These are phyloP conservation scores for Pythium dissotocum DNA, from an alignment of 352 stramenopile genomes.

Conservation along the genomic window DNA sequence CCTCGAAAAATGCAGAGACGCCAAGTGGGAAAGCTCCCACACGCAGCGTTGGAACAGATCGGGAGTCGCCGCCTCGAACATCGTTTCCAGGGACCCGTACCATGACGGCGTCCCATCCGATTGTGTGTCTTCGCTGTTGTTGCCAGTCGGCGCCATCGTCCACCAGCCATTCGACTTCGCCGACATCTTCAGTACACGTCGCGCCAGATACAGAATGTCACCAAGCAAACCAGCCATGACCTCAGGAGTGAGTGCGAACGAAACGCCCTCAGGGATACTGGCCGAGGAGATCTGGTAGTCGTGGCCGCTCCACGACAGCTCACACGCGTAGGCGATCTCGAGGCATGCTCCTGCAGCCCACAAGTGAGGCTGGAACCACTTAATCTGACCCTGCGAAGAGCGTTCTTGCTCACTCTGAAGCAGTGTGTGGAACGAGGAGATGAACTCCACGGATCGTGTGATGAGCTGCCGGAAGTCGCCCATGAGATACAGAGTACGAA, in stretches of 20 bases:
- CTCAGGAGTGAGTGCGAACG: conserved; percentile 54
- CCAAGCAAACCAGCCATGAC: conserved; percentile 64
- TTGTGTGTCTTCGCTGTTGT: not conserved
- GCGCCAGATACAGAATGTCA: conserved; percentile 72
- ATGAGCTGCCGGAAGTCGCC: conserved; percentile 65
- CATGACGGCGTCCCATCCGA: conserved; percentile 26
- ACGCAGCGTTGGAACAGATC: conserved; percentile 54
- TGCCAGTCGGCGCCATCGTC: conserved; percentile 3
- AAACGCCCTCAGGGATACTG: conserved; percentile 41
- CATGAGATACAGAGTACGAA: conserved; percentile 76
- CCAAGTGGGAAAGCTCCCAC: conserved; percentile 72
- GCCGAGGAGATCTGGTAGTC: conserved; percentile 58
- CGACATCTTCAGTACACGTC: conserved; percentile 57
- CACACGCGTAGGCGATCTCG: conserved; percentile 75
- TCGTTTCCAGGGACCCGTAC: conserved; percentile 53
- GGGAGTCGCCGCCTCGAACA: conserved; percentile 34
- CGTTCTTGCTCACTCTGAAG: conserved; percentile 35
- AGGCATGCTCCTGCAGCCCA: conserved; percentile 77
- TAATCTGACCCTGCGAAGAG: conserved; percentile 13
- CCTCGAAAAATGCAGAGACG: conserved; percentile 73
- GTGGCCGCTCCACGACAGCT: conserved; percentile 71
- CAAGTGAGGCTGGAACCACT: conserved; percentile 55
- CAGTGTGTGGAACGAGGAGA: conserved; percentile 46
- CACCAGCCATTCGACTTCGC: conserved; percentile 29
- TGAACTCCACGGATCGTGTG: conserved; percentile 53